Conservation (phyloP, 805 yeast genomes). For the Zygosaccharomyces pseudorouxii region DNA sequence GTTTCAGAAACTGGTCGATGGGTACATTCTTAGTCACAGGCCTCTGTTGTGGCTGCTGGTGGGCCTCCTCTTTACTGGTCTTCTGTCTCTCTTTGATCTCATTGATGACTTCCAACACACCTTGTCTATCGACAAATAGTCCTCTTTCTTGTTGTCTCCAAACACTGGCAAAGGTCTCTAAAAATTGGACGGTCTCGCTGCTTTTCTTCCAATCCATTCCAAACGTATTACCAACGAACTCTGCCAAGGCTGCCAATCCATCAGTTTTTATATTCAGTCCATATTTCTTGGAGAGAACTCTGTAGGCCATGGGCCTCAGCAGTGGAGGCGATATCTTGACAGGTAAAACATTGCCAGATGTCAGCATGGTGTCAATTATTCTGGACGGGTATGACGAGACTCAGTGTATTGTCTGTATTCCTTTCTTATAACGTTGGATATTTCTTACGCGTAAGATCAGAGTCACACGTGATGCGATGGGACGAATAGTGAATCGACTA, state of each 20-base stretch:
- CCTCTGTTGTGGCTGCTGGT: not conserved
- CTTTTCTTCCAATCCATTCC: slow-evolving; percentile 78
- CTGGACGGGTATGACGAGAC: not conserved
- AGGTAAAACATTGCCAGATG: slow-evolving; percentile 50
- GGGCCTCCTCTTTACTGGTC: slow-evolving; percentile 11
- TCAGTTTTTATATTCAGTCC: slow-evolving; percentile 86
- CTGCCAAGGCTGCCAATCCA: slow-evolving; percentile 70
- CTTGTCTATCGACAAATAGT: slow-evolving; percentile 72
- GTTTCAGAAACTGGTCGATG: not conserved
- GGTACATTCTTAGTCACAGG: not conserved
- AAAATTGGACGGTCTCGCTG: slow-evolving; percentile 26
- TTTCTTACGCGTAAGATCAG: not conserved
- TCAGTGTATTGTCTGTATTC: too few relatives aligned
- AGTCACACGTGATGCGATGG: not conserved
- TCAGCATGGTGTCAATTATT: slow-evolving; percentile 14
- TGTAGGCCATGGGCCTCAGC: slow-evolving; percentile 85
- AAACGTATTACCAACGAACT: slow-evolving; percentile 66
- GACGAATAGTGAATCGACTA: not conserved
- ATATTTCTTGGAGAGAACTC: slow-evolving; percentile 85
- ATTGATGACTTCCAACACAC: slow-evolving; percentile 56
- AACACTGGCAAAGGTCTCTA: slow-evolving; percentile 71
- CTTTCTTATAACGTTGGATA: not conserved
- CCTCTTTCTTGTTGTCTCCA: slow-evolving; percentile 94
- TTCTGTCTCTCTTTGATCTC: slow-evolving; percentile 44
- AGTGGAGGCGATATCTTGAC: slow-evolving; percentile 74